Base-by-base conservation (phyloP, 805 yeast species). In the Jamesozyma piceae region DNA sequence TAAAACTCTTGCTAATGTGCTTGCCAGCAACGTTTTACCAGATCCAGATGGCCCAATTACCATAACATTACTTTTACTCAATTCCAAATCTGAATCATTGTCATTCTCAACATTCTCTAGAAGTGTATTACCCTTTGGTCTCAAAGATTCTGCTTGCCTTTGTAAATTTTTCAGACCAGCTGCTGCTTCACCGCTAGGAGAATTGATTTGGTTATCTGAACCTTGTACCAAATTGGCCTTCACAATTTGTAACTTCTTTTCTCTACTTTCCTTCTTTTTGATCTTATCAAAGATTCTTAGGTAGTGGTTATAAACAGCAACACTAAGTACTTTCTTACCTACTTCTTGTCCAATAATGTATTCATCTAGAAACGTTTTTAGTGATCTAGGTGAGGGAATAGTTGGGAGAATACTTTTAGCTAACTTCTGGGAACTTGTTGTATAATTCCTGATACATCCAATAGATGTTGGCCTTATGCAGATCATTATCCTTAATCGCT, bases 1-100 rank as follows among this genome's bases (percentile, higher is more conserved):
- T 34, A 77, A 53, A 1, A 68, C 61, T 31, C 64, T 65, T 0
- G 82, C 81, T 35, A 77, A 56, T 0, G 79, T 74, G 35, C 71
- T 66, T 1, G 81, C 80, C 29, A 77, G 62, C 14, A 76, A 53
- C 0, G 82, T 77, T 53, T 77, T 77, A 17, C 82, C 82, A 2
- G 79, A 71, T 1, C 82, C 82, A 5, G 79, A 73, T 0, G 82
- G 82, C 0, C 82, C 82, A 8, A 77, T 57, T 1, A 77, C 57
- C 37, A 77, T 50, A 1, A 77, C 70, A 55, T 77, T 77, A 26
- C 80, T 73, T 47, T 77, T 77, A 41, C 74, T 75, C 37, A 76
- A 53, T 37, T 70, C 73, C n/a, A 74, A 62, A 37, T 65, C 65
- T 1, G 66, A 68, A 40, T 66, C 70, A 9, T 53, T 53, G n/a